These are phyloP conservation scores for Melampsora americana DNA, from an alignment of 1,284 basidiomycete genomes.

Conservation along the genomic window DNA sequence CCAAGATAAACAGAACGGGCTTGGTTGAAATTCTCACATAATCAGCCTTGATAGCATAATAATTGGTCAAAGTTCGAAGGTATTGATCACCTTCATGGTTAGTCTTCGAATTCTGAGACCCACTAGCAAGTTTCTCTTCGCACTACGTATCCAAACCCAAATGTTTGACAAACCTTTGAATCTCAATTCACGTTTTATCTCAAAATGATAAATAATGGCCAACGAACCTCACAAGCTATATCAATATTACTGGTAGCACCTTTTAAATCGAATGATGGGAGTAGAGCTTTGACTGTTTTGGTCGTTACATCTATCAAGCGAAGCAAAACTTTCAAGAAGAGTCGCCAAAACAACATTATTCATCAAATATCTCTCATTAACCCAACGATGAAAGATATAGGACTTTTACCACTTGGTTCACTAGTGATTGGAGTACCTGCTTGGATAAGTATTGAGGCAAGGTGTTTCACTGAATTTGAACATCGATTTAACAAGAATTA, in stretches of 20 bases:
- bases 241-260: conserved; percentile 39
- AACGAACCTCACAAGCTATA: conserved; percentile 33
- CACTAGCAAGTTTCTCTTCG: not conserved
- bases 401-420: not conserved
- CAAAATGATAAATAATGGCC: not conserved
- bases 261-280: conserved; percentile 22
- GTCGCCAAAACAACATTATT: not conserved
- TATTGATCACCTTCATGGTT: not conserved
- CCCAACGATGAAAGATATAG: not conserved
- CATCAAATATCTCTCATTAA: no score
- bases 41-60: conserved; percentile 36
- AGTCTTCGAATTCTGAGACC: not conserved
- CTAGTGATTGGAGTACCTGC: not conserved
- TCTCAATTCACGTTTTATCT: not conserved
- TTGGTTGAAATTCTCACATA: conserved; percentile 8
- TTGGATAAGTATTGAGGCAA: not conserved
- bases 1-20: no score
- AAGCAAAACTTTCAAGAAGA: conserved; percentile 16
- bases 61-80: conserved; percentile 19
- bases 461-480: not conserved
- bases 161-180: not conserved
- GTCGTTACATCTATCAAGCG: conserved; percentile 34
- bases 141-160: not conserved
- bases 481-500: no score
- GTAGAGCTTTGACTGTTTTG: conserved; percentile 32